Conservation (phyloP, 148 eudicot genomes). For the Vaccinium macrocarpon region DNA sequence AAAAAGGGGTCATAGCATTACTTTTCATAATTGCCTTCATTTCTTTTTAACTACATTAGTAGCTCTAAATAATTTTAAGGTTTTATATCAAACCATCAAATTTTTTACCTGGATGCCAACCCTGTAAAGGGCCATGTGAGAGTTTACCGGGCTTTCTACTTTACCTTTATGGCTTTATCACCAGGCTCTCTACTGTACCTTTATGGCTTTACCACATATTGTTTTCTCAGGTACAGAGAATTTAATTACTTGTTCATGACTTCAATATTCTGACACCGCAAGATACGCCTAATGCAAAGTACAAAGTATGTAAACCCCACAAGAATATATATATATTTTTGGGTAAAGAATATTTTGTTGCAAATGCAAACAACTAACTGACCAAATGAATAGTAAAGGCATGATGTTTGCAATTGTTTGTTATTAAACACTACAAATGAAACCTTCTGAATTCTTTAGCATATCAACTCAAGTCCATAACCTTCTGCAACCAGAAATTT, state of each 20-base stretch:
- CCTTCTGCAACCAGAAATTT: not conserved
- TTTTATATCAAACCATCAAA: not conserved
- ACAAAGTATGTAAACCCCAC: not conserved
- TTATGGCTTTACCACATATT: not conserved
- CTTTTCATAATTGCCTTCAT: not conserved
- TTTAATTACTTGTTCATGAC: not conserved
- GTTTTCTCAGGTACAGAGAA: not conserved
- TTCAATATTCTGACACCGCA: constrained; percentile 1
- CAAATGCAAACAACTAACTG: not conserved
- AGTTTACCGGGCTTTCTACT: not conserved
- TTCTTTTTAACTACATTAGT: not conserved
- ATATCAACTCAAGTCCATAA: not conserved
- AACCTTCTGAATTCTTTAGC: constrained; percentile 2
- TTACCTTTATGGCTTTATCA: no score
- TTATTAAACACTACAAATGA: not conserved
- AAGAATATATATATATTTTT: no score
- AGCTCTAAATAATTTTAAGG: not conserved
- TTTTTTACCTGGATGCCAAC: not conserved
- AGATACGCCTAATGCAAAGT: not conserved
- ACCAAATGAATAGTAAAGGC: not conserved
- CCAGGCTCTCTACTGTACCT: not conserved
- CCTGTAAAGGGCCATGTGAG: not conserved
- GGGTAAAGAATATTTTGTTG: not conserved
- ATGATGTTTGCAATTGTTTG: not conserved
- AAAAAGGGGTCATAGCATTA: not conserved